Evolutionary conservation across 768 basidiomycete species (phyloP).

Genomic region (Multifurca ochricompacta): DNA sequence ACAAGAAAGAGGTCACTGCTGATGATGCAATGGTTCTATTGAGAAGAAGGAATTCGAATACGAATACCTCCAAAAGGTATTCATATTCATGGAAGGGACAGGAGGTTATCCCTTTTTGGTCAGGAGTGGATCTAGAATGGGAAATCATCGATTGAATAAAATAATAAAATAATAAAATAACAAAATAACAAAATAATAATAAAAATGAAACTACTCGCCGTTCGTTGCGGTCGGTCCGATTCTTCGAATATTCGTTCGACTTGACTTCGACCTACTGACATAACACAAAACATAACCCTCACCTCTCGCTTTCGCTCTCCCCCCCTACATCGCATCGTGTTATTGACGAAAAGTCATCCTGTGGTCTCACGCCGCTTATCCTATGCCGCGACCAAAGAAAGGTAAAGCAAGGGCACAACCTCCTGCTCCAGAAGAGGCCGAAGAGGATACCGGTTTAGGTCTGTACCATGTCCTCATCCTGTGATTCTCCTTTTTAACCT

Average conservation of each 20-base stretch:
- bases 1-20: slow-evolving; percentile 35
- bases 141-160: slow-evolving; percentile 28
- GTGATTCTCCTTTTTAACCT: slow-evolving; percentile 6
- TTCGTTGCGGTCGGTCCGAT: too few relatives aligned
- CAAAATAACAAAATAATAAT: too few relatives aligned
- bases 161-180: background rate
- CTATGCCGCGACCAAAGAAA: slow-evolving; percentile 16
- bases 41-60: slow-evolving; percentile 32
- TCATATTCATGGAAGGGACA: slow-evolving; percentile 41
- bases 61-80: slow-evolving; percentile 49
- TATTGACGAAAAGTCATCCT: background rate
- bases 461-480: slow-evolving; percentile 13
- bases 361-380: background rate
- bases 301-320: background rate
- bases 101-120: slow-evolving; percentile 78
- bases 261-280: too few relatives aligned
- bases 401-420: slow-evolving; percentile 14
- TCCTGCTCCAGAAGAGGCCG: slow-evolving; percentile 7
- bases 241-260: too few relatives aligned
- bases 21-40: slow-evolving; percentile 36
- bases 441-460: slow-evolving; percentile 11
- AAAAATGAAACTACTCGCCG: too few relatives aligned
- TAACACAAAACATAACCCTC: too few relatives aligned
- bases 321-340: background rate
- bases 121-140: slow-evolving; percentile 77